Evolutionary conservation across 208 protist genomes (phyloP), one percentile per base, ranked within the genome.

Genomic region (Acanthamoeba rhysodes): DNA sequence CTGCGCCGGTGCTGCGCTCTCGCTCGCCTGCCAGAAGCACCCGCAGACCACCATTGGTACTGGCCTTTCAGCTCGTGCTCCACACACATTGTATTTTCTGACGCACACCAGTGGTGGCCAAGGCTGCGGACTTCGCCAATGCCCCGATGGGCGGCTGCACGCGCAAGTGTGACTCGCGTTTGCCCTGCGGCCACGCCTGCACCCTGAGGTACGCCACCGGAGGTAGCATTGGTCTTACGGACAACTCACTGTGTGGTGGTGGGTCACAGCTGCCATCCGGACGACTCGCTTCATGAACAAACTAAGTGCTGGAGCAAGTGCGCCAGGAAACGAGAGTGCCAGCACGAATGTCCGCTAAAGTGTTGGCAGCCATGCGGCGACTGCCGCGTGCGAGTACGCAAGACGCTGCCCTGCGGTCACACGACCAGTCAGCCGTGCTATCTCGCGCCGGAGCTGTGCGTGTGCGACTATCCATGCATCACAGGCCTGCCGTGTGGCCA

Each of bases 121-220:
- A 59, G 55, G 55, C 55, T 20, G 14, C 20, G 55, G 55, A 59
- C 20, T 59, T 59, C 6, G 4, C 41, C 8, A 95, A 91, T 22
- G 90, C 85, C 27, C 85, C 85, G 16, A 91, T 95, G 29, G 96
- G 96, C 57, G 96, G 96, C 34, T 97, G 96, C 53, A 10, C 22
- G 2, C 12, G 48, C 9, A 45, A 50, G 41, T 97, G 96, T 57
- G 64, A 66, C 2, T 6, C 27, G 9, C 16, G 62, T 14, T 45
- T 96, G 27, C 41, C 48, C 3, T 97, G 96, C 90, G 95, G 93
- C 55, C 96, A 97, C 68, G n/a, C 53, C 20, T 97, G 96, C 62
- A 16, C 45, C 20, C 53, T 34, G 27, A 45, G 1, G 85, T 92
- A 72, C 41, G 32, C 12, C 24, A 37, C 34, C n/a, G 14, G 4